Evolutionary conservation across 1,284 basidiomycete species (phyloP).

Genomic region (Ustilago xerochloae): DNA sequence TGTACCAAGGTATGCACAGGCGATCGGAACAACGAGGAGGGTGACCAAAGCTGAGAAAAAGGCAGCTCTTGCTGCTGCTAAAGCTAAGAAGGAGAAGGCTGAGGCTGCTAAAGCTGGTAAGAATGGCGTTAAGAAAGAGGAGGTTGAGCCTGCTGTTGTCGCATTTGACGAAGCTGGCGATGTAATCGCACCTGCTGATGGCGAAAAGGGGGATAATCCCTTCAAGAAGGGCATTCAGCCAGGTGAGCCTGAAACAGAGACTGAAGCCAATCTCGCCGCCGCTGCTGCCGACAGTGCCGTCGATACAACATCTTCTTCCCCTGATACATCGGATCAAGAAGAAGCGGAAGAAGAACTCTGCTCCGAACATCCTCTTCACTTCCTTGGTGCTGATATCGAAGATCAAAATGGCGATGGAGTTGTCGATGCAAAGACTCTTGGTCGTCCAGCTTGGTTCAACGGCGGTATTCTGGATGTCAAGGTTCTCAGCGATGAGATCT

Average conservation of each 20-base stretch:
- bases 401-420: conserved; percentile 24
- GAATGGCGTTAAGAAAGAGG: background rate
- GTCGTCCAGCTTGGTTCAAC: conserved; percentile 45
- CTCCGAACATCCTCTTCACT: conserved; percentile 44
- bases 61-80: conserved; percentile 10
- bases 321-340: background rate
- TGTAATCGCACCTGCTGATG: background rate
- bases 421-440: conserved; percentile 16
- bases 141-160: conserved; percentile 7
- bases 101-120: background rate
- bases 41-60: conserved; percentile 11
- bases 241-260: background rate
- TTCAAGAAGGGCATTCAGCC: conserved; percentile 24
- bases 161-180: conserved; percentile 15
- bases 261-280: background rate
- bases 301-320: background rate
- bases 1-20: conserved; percentile 44
- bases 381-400: conserved; percentile 38
- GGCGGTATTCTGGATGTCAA: conserved; percentile 45
- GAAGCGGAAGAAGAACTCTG: conserved; percentile 40
- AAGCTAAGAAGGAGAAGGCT: conserved; percentile 19
- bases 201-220: conserved; percentile 7
- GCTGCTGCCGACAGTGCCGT: background rate
- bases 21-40: conserved; percentile 25
- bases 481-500: conserved; percentile 23